Evolutionary conservation across 2,329 filamentous ascomycete species (phyloP).

Genomic region (Sclerotinia borealis): DNA sequence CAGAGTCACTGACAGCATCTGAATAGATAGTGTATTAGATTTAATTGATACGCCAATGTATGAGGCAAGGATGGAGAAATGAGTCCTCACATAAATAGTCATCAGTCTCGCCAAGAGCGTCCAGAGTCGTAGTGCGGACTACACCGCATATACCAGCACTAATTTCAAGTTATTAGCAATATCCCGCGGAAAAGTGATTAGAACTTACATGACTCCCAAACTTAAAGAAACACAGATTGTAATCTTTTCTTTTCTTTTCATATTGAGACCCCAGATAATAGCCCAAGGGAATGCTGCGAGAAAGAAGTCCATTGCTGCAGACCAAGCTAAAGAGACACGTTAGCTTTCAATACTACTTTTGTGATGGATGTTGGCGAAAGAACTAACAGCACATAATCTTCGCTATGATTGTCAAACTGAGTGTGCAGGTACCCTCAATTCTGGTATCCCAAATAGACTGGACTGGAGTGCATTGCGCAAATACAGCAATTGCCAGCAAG

Average conservation of each 20-base stretch:
- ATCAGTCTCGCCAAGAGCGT: background rate
- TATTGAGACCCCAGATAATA: slow-evolving; percentile 1
- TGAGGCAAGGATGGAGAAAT: background rate
- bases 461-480: background rate
- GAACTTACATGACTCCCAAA: background rate
- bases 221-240: slow-evolving; percentile 1
- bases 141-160: background rate
- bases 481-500: background rate
- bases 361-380: background rate
- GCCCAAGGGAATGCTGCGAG: background rate
- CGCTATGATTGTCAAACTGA: background rate
- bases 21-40: background rate
- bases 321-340: background rate
- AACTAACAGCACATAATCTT: slow-evolving; percentile 7
- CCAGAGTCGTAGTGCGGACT: background rate
- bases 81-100: slow-evolving; percentile 4
- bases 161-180: background rate
- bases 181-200: background rate
- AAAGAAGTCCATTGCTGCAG: slow-evolving; percentile 4
- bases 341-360: background rate
- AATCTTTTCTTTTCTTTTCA: slow-evolving; percentile 7
- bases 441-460: background rate
- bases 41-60: background rate
- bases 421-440: background rate
- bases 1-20: slow-evolving; percentile 8